Base-by-base conservation (phyloP, 306 rosid species). In the Fragaria vesca region DNA sequence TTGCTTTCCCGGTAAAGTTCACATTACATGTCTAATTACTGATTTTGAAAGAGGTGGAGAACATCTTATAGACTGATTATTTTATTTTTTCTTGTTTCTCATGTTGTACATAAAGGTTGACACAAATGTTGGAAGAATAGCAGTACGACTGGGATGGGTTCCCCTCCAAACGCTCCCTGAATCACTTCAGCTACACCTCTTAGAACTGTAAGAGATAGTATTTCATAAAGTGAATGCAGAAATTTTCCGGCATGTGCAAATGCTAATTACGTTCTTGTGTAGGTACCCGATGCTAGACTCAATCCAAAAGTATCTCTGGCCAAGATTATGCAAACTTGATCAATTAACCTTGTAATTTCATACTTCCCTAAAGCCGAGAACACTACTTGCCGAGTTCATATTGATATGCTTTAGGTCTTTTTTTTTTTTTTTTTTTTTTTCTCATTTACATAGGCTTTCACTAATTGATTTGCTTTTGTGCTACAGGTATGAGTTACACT, bases 121-220 rank as follows among this genome's bases (percentile, higher is more conserved):
- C 83, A 95, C 97, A 82, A 95, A 95, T 81, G 98, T 95, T 57
- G 98, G 97, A 89, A 91, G 97, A 81, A 92, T 95, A 83, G 98
- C 97, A 12, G 98, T 95, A 76, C 87, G 98, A 79, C 97, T 95
- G 36, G 97, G 98, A 77, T 95, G 98, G 98, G 97, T 95, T 52
- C 98, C 98, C 57, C 92, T 95, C 81, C 96, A 86, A 79, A 97
- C 98, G 30, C 89, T 95, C 78, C 98, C 98, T 8, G 98, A 92
- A 87, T 73, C 91, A 43, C 90, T 95, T 70, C 98, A 95, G 47
- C 52, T 95, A 73, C 98, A 92, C 83, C 97, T 91, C 76, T 93
- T 95, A 69, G 93, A 95, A 85, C 43, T 87, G 98, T 92, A 88
- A 85, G 96, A 72, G 5, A 83, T 66, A 30, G 63, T 70, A 67